Conservation (phyloP, 2,329 filamentous ascomycete species). For the Elsinoe arachidis region DNA sequence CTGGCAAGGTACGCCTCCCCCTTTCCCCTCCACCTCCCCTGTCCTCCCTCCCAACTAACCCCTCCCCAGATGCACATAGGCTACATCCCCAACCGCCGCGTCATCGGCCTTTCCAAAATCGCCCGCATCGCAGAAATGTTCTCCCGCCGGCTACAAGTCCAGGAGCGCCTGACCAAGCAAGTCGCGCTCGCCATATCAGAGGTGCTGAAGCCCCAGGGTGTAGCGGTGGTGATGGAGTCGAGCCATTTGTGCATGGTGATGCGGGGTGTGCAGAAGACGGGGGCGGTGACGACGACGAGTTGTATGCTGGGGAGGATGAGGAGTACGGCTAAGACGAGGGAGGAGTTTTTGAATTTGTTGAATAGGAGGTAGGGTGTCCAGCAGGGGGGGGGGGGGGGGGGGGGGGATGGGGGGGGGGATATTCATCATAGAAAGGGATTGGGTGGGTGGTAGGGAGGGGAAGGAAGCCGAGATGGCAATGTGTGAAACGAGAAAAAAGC, state of each 20-base stretch:
- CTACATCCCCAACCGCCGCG: constrained; percentile 84
- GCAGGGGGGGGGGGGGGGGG: no score
- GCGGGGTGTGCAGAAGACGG: constrained; percentile 92
- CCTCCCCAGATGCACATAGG: constrained; percentile 83
- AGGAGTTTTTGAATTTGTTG: constrained; percentile 80
- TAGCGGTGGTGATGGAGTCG: constrained; percentile 95
- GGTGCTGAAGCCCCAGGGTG: constrained; percentile 84
- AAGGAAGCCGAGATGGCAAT: no score
- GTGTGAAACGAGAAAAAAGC: neutral
- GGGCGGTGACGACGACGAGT: constrained; percentile 80
- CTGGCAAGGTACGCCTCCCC: constrained; percentile 62
- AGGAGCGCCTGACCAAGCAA: constrained; percentile 92
- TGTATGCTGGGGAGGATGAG: constrained; percentile 97
- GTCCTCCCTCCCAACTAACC: neutral
- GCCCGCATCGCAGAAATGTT: constrained; percentile 97
- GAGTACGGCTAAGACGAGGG: constrained; percentile 82
- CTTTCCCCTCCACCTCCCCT: neutral
- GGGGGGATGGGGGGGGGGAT: no score
- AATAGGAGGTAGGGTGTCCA: constrained; percentile 19
- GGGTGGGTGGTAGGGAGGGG: no score
- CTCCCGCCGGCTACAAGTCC: constrained; percentile 82
- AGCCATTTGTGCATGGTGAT: constrained; percentile 98
- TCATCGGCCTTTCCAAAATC: constrained; percentile 91
- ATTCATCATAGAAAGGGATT: no score
- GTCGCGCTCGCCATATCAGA: constrained; percentile 91